These are phyloP conservation scores for Coemansia sp. DNA, from an alignment of 192 early-diverging fungal genomes.

Conservation along the genomic window DNA sequence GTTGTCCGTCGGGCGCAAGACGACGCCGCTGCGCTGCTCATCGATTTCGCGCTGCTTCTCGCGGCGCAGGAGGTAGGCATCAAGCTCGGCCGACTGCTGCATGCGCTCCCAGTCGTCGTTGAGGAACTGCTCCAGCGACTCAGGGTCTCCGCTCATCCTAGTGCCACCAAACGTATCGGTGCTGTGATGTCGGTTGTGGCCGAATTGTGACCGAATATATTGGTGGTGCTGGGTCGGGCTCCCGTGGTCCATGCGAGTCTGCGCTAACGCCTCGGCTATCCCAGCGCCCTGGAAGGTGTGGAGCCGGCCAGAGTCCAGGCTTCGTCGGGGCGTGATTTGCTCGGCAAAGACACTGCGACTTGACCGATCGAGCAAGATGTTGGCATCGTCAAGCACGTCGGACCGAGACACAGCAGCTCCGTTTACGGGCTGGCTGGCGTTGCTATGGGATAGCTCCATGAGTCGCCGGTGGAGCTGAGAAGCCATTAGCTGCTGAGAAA, in stretches of 20 bases:
- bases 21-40: conserved; percentile 48
- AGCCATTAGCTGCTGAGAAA: conserved; percentile 38
- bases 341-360: neutral
- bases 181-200: conserved; percentile 13
- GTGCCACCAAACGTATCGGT: conserved; percentile 35
- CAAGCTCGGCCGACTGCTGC: conserved; percentile 36
- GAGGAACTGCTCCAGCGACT: conserved; percentile 36
- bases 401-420: neutral
- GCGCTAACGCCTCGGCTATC: neutral
- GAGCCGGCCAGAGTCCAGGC: conserved; percentile 1
- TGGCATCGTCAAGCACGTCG: neutral
- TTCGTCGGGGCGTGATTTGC: neutral
- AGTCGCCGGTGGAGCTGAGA: conserved; percentile 45
- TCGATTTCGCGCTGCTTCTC: conserved; percentile 12
- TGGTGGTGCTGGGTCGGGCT: neutral
- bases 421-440: neutral
- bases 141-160: conserved; percentile 28
- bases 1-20: conserved; percentile 73
- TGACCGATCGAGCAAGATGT: neutral
- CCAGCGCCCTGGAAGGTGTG: neutral
- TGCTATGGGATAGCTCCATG: conserved; percentile 30
- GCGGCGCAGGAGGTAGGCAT: conserved; percentile 12
- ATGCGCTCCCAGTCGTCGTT: conserved; percentile 50
- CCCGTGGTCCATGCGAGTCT: neutral
- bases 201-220: neutral